Evolutionary conservation across 2,329 filamentous ascomycete species (phyloP).

Genomic region (Whalleya microplaca): DNA sequence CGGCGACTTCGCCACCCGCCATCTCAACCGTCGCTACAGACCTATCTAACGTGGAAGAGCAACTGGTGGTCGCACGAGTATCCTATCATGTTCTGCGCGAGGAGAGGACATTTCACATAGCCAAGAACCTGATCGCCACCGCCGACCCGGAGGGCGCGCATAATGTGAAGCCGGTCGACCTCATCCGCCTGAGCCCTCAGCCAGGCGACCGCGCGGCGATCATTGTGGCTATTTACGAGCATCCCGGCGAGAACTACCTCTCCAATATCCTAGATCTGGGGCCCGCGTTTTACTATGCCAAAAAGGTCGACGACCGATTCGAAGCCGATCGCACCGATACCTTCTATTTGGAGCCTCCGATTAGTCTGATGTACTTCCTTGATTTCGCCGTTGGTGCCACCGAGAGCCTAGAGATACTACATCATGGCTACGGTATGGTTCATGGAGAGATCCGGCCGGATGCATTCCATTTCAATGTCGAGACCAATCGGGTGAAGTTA

Average conservation of each 20-base stretch:
- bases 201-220: constrained; percentile 72
- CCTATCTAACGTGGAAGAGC: constrained; percentile 59
- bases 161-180: constrained; percentile 79
- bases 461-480: constrained; percentile 82
- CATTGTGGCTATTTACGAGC: constrained; percentile 79
- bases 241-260: constrained; percentile 75
- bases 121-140: constrained; percentile 70
- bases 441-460: constrained; percentile 92
- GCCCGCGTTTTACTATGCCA: constrained; percentile 68
- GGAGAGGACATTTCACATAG: constrained; percentile 85
- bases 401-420: constrained; percentile 86
- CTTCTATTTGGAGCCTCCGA: constrained; percentile 58
- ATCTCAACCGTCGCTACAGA: constrained; percentile 47
- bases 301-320: constrained; percentile 56
- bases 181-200: constrained; percentile 71
- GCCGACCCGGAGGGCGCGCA: constrained; percentile 75
- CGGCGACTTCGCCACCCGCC: constrained; percentile 40
- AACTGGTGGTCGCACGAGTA: constrained; percentile 75
- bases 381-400: constrained; percentile 90
- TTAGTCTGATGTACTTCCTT: constrained; percentile 77
- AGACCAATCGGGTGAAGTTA: constrained; percentile 74
- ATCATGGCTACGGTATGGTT: constrained; percentile 83
- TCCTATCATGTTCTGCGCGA: constrained; percentile 82
- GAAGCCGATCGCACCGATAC: constrained; percentile 48
- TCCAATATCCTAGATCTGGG: constrained; percentile 75